Percentiles rank a stretch among this genome's conserved stretches.
Evolutionary conservation across 1,284 basidiomycete genomes (phyloP).

Genomic region (Sanghuangporus weigelae): DNA sequence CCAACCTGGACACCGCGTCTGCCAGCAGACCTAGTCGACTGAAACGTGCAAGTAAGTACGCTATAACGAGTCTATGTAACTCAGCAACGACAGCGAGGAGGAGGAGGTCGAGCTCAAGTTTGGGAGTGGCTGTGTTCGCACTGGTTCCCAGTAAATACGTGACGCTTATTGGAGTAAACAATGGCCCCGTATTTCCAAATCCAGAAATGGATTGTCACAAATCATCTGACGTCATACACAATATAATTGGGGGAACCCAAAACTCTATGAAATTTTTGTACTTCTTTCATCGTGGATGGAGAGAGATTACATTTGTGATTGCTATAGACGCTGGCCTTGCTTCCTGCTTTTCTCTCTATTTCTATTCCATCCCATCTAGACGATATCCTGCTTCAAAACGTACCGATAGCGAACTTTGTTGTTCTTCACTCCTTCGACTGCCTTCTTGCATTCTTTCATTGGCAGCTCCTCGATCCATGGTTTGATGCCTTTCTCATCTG

Average conservation of each 20-base stretch:
- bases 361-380: background rate
- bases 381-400: constrained; percentile 37
- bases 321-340: background rate
- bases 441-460: constrained; percentile 54
- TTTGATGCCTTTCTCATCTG: constrained; percentile 37
- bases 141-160: no score
- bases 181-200: background rate
- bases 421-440: constrained; percentile 47
- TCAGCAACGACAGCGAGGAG: background rate
- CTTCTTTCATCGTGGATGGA: no score
- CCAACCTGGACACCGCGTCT: no score
- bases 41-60: background rate
- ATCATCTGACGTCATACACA: background rate
- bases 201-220: background rate
- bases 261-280: no score
- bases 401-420: constrained; percentile 50
- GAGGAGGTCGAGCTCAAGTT: background rate
- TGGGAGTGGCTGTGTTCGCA: no score
- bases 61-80: background rate
- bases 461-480: constrained; percentile 43
- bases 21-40: no score
- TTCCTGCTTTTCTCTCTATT: background rate
- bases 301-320: no score
- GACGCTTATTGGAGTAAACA: background rate
- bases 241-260: background rate